Conservation (phyloP, 306 rosid genomes). For the Dryas drummondii region DNA sequence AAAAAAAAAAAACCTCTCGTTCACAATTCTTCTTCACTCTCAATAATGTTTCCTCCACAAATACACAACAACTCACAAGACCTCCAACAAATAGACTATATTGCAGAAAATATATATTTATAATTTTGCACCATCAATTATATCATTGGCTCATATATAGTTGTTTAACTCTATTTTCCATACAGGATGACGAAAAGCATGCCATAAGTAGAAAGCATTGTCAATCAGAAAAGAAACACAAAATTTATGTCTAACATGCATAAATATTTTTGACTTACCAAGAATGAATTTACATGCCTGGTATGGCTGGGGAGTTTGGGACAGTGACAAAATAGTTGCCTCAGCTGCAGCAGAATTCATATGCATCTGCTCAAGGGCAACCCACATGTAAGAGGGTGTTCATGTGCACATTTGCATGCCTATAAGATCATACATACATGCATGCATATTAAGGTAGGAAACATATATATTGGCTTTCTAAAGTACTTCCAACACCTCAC, state of each 20-base stretch:
- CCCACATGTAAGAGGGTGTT: conserved; percentile 10
- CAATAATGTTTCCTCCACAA: no score
- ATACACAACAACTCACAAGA: no score
- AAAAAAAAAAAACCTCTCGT: no score
- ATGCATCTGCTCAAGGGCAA: conserved; percentile 63
- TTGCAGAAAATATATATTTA: no score
- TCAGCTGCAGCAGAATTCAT: conserved; percentile 72
- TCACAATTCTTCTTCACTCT: no score
- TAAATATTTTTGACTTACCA: conserved; percentile 45
- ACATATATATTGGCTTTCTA: not conserved
- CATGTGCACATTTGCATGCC: not conserved
- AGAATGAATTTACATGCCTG: conserved; percentile 85
- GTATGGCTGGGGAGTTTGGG: conserved; percentile 81
- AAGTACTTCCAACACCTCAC: not conserved
- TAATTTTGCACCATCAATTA: not conserved
- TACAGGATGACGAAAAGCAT: not conserved
- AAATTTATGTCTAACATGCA: conserved; percentile 9
- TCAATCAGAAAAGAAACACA: not conserved
- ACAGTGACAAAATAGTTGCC: conserved; percentile 65
- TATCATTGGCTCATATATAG: not conserved
- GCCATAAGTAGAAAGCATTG: not conserved
- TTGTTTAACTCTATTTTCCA: not conserved
- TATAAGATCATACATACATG: not conserved
- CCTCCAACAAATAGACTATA: no score
- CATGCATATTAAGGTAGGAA: not conserved